Percentiles rank a stretch among this genome's conserved stretches.
These are phyloP conservation scores for Phytophthora constricta DNA, from an alignment of 352 stramenopile genomes.

Conservation along the genomic window DNA sequence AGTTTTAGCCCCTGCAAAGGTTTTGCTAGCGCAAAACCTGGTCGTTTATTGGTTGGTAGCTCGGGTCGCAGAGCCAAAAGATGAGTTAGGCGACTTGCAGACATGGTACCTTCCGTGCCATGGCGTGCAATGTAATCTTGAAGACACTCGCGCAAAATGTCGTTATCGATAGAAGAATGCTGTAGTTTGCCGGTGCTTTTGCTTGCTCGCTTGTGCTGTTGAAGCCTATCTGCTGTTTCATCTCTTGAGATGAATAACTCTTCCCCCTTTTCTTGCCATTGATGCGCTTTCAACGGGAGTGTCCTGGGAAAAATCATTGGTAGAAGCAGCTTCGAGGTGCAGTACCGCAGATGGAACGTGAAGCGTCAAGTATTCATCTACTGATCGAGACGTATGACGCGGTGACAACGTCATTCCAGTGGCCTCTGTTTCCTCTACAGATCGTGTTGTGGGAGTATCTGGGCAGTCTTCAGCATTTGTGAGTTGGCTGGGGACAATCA, in stretches of 20 bases:
- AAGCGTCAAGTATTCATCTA: conserved; percentile 28
- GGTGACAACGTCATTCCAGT: conserved; percentile 15
- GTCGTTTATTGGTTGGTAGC: conserved; percentile 37
- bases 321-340: conserved; percentile 21
- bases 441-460: conserved; percentile 30
- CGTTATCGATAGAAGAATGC: conserved; percentile 23
- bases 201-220: conserved; percentile 4
- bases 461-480: conserved; percentile 9
- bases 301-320: conserved; percentile 18
- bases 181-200: conserved; percentile 15
- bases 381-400: conserved; percentile 24
- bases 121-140: conserved; percentile 48
- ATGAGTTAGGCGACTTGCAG: conserved; percentile 43
- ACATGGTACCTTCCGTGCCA: conserved; percentile 45
- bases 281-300: too few relatives aligned
- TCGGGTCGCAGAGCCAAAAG: conserved; percentile 48
- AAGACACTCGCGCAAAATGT: conserved; percentile 44
- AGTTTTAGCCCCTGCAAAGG: conserved; percentile 40
- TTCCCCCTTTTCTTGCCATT: conserved; percentile 9
- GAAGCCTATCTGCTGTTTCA: conserved; percentile 1
- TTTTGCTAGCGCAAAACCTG: conserved; percentile 42
- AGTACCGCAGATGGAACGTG: conserved; percentile 25
- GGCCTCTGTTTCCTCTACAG: conserved; percentile 14
- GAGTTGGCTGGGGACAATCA: neutral
- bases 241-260: neutral